Evolutionary conservation across 2,329 filamentous ascomycete genomes (phyloP), one percentile per base, ranked within the genome.

Genomic region (Diplodia mutila): DNA sequence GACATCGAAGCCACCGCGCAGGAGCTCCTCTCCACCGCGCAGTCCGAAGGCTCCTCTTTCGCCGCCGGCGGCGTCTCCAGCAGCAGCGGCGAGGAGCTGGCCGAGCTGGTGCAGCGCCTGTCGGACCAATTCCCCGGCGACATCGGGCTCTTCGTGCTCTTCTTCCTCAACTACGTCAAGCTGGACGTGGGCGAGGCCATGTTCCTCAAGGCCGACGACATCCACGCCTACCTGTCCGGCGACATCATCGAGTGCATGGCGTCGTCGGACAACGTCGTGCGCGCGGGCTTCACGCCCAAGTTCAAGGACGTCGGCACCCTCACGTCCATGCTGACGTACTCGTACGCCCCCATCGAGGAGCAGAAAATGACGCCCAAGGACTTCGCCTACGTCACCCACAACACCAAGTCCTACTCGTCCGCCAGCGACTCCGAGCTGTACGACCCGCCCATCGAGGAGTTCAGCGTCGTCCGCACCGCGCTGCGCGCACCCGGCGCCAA

Each of bases 181-280:
- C 87, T 99, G 16, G 83, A 91, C 61, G 88, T 94, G 1, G 95
- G 95, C 64, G 94, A 99, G 81, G 95, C 94, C 9, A 91, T 99
- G 84, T 99, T 98, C 82, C 85, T 99, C 42, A 92, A 93, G 74
- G 95, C 95, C 7, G 94, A 99, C 75, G 95, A 98, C 75, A 98
- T 98, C 74, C 95, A 99, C 78, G 95, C 95, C 59, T 99, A 99
- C 79, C 82, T 96, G 52, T 92, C 90, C 2, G 92, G 92, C 69
- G 94, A 99, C 76, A 97, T 99, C 73, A 93, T 99, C 77, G 95
- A 99, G 81, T 99, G 95, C 84, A 99, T 99, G 95, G 95, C 95
- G 0, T 91, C 93, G 9, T 97, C 92, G n/a, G 95, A 99, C 85
- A 99, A 99, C 72, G 95, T 99, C 42, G 94, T 99, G 63, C 93